Base-by-base conservation (phyloP, 495 filamentous ascomycete species). In the Xylaria grammica region DNA sequence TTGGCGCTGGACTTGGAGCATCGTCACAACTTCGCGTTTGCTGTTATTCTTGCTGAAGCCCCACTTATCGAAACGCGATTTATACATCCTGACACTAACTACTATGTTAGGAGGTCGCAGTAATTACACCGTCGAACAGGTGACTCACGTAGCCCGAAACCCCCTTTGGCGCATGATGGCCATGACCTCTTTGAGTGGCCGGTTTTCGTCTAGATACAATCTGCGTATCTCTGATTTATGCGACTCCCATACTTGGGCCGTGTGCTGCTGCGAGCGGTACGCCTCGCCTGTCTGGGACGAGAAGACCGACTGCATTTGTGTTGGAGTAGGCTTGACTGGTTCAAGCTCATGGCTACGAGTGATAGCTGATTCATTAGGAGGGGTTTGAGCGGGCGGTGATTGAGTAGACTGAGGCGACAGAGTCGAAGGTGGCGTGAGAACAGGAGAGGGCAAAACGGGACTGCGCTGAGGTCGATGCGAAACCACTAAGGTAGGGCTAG, bases 1-100 rank as follows among this genome's bases (percentile, higher is more conserved):
- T 62, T 76, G 73, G 27, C 74, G 71, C 52, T 77, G 74, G 42
- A 76, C 67, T 58, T 75, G 73, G 38, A 77, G 71, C 65, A 77
- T 72, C 22, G 70, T 70, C 42, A 73, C 70, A 32, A 75, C 75
- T 17, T 77, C 75, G 44, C 74, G 73, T 45, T 77, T 72, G 52
- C 70, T 72, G 29, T 72, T 72, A 42, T 74, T 74, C 65, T 74
- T 74, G 44, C 66, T 71, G 30, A 74, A 74, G 2, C 72, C 72
- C 72, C 72, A 74, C 53, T 74, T 74, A 56, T 70, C 70, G 58
- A 74, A 74, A 55, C 72, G 72, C 19, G 70, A 71, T 38, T 74
- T 74, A 52, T 74, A 74, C 72, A 74, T 74, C 36, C 70, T 69
- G 27, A 72, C 68, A 49, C 72, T 74, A 50, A 4, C 40, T 20